Evolutionary conservation across 306 rosid genomes (phyloP).

Genomic region (Fragaria nilgerrensis): DNA sequence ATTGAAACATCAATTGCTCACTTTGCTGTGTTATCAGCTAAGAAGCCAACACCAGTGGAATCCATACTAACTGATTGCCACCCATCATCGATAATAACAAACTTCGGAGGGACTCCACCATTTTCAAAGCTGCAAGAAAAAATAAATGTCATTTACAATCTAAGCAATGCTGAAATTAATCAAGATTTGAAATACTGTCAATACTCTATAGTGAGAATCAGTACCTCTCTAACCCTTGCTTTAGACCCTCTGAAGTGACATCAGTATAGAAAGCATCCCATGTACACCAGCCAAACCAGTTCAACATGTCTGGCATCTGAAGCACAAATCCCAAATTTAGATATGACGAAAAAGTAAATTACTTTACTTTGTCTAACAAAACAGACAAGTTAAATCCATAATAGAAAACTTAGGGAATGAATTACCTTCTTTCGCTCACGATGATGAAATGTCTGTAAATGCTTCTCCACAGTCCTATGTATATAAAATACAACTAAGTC

Average conservation of each 20-base stretch:
- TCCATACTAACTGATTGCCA: conserved; percentile 86
- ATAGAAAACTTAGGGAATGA: neutral
- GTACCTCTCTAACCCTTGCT: conserved; percentile 74
- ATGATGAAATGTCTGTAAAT: conserved; percentile 73
- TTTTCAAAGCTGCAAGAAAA: conserved; percentile 50
- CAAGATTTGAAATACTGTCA: neutral
- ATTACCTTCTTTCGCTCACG: conserved; percentile 82
- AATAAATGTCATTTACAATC: neutral
- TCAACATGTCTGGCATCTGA: conserved; percentile 90
- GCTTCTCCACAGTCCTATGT: conserved; percentile 73
- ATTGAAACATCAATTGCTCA: conserved; percentile 27
- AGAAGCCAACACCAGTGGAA: conserved; percentile 36
- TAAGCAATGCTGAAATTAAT: neutral
- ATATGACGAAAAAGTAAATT: neutral
- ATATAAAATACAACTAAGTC: conserved; percentile 14
- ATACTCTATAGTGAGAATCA: conserved; percentile 3
- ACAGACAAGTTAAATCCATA: neutral
- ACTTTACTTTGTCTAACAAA: neutral
- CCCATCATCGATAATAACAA: conserved; percentile 84
- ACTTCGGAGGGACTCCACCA: conserved; percentile 79
- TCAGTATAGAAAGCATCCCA: conserved; percentile 97
- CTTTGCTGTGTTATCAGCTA: conserved; percentile 65
- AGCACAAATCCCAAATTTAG: conserved; percentile 8
- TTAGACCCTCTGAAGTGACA: conserved; percentile 73
- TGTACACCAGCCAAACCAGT: conserved; percentile 99